phyloP scores from a whole-genome alignment of 805 yeast genomes.

The Dipodascopsis tothii region DNA sequence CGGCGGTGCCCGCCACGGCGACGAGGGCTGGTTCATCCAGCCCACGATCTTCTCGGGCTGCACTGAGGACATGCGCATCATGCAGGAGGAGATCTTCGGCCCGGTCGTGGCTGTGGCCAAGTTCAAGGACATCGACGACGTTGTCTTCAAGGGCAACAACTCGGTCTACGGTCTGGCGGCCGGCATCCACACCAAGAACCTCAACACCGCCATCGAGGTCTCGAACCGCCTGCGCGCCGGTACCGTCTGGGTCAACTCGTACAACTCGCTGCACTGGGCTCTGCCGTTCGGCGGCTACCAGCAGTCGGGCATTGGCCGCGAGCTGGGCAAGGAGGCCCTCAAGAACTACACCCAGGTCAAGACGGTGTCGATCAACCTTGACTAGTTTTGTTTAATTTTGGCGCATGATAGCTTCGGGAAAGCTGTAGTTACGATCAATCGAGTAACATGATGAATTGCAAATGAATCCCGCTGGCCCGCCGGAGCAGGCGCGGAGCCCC shows the following conservation, averaged over 20 bases:
- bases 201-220: constrained; percentile 68
- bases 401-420: no score
- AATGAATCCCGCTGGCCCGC: no score
- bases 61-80: constrained; percentile 61
- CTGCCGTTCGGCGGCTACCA: constrained; percentile 81
- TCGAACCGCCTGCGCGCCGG: constrained; percentile 75
- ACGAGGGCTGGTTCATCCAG: constrained; percentile 41
- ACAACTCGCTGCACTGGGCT: constrained; percentile 62
- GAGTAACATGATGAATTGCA: no score
- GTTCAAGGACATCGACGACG: constrained; percentile 78
- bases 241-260: constrained; percentile 84
- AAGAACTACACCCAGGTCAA: constrained; percentile 65
- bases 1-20: constrained; percentile 75
- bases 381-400: no score
- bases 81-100: constrained; percentile 88
- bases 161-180: constrained; percentile 83
- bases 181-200: constrained; percentile 72
- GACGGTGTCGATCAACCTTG: constrained; percentile 67
- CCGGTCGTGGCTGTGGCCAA: constrained; percentile 83
- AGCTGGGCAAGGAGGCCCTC: constrained; percentile 68
- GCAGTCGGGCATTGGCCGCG: constrained; percentile 73
- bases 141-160: constrained; percentile 67
- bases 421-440: no score
- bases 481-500: no score
- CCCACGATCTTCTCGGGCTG: constrained; percentile 88